phyloP scores from a whole-genome alignment of 192 early-diverging fungal species.

The Coemansia sp. region DNA sequence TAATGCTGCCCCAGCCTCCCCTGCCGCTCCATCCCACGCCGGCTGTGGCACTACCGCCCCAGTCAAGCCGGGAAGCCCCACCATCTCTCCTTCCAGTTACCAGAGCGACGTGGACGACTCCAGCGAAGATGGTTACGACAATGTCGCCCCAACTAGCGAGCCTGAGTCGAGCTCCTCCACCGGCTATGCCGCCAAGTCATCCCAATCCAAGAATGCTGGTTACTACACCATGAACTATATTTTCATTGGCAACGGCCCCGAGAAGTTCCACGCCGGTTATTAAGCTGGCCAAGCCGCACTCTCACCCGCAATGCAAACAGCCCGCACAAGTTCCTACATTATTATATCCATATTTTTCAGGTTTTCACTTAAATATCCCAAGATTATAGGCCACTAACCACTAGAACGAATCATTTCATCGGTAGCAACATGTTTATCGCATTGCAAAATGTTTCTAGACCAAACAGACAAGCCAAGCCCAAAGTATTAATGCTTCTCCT shows the following conservation, averaged over 20 bases:
- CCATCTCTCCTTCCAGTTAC: slow-evolving; percentile 2
- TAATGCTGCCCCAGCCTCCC: background rate
- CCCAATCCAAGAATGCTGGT: background rate
- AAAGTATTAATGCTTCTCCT: no score
- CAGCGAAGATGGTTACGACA: slow-evolving; percentile 10
- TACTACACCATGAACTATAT: slow-evolving; percentile 22
- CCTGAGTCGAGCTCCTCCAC: background rate
- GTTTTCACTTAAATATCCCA: no score
- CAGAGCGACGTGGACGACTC: slow-evolving; percentile 3
- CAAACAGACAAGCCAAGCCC: no score
- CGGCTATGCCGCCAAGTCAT: background rate
- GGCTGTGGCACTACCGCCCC: slow-evolving; percentile 3
- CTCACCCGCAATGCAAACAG: no score
- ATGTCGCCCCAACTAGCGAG: background rate
- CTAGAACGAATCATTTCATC: no score
- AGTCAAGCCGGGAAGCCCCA: background rate
- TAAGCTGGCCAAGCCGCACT: background rate
- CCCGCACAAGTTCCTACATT: background rate
- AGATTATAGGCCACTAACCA: no score
- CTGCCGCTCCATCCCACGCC: background rate
- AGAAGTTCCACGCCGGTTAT: background rate
- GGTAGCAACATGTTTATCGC: no score
- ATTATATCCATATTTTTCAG: background rate
- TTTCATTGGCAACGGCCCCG: slow-evolving; percentile 8
- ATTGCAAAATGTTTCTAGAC: no score